A percentile compares a stretch with the other conserved stretches of the same genome.
These are phyloP conservation scores for Malus hybrid DNA, from an alignment of 331 rosid species.

Conservation along the genomic window DNA sequence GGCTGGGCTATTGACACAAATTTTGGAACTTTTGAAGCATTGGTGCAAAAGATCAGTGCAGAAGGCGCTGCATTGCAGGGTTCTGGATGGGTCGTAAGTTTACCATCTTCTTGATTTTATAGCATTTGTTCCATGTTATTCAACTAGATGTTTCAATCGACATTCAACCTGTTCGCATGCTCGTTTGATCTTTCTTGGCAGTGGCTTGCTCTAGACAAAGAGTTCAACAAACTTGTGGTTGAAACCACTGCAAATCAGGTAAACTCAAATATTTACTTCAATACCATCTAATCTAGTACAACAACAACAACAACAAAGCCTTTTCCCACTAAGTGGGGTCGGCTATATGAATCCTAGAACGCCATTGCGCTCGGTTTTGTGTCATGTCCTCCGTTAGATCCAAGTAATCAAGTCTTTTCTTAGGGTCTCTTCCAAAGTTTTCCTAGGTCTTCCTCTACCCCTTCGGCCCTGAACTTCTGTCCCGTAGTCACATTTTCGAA, in stretches of 20 bases:
- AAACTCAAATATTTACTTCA: neutral
- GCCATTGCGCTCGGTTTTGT: too few relatives aligned
- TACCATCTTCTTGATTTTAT: constrained; percentile 12
- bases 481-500: too few relatives aligned
- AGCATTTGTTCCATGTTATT: constrained; percentile 3
- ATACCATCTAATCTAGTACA: neutral
- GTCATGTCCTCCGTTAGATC: too few relatives aligned
- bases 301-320: too few relatives aligned
- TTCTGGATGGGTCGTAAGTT: constrained; percentile 98
- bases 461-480: too few relatives aligned
- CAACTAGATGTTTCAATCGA: neutral
- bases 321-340: too few relatives aligned
- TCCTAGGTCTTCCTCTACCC: too few relatives aligned
- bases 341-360: too few relatives aligned
- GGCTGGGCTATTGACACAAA: constrained; percentile 86
- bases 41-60: constrained; percentile 56
- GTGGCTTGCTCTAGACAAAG: constrained; percentile 99
- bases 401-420: too few relatives aligned
- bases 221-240: constrained; percentile 71
- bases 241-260: constrained; percentile 98
- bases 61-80: constrained; percentile 98
- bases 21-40: constrained; percentile 64
- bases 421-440: too few relatives aligned
- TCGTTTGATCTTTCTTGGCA: constrained; percentile 27
- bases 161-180: neutral